These are phyloP conservation scores for Pistacia vera DNA, from an alignment of 345 rosid genomes.

Conservation along the genomic window DNA sequence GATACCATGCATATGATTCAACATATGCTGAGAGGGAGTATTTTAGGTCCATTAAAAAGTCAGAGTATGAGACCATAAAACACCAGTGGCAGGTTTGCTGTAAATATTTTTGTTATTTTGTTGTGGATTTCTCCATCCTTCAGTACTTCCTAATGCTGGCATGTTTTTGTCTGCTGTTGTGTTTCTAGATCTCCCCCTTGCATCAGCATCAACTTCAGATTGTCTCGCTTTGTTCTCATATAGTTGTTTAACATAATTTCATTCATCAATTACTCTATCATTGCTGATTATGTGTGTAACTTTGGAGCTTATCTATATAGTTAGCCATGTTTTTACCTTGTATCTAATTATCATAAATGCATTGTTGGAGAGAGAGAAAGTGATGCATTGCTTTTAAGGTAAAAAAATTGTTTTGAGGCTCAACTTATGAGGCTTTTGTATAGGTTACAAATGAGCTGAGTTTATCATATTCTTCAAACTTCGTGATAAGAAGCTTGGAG, in stretches of 20 bases:
- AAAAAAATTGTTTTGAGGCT: not conserved
- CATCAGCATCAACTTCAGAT: not conserved
- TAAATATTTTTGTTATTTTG: conserved; percentile 9
- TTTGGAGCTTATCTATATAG: not conserved
- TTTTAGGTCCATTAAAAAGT: conserved; percentile 54
- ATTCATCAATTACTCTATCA: too few relatives aligned
- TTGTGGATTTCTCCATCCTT: not conserved
- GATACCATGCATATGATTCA: conserved; percentile 77
- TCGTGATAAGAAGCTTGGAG: not conserved
- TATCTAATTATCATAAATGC: not conserved
- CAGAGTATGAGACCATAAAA: conserved; percentile 83
- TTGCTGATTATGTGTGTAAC: not conserved
- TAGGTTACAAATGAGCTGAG: not conserved
- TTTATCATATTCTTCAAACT: not conserved
- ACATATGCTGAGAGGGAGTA: conserved; percentile 89
- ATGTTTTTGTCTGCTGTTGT: not conserved
- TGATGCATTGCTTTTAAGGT: not conserved
- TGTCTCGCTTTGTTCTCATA: not conserved
- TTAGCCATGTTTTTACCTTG: not conserved
- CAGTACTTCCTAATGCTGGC: too few relatives aligned
- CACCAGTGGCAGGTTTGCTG: conserved; percentile 86
- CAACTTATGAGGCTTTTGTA: not conserved
- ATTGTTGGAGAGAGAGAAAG: not conserved
- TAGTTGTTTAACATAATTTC: not conserved
- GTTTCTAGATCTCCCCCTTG: conserved; percentile 2